These are phyloP conservation scores for Mrakia hoshinonis DNA, from an alignment of 768 basidiomycete species.

Conservation along the genomic window DNA sequence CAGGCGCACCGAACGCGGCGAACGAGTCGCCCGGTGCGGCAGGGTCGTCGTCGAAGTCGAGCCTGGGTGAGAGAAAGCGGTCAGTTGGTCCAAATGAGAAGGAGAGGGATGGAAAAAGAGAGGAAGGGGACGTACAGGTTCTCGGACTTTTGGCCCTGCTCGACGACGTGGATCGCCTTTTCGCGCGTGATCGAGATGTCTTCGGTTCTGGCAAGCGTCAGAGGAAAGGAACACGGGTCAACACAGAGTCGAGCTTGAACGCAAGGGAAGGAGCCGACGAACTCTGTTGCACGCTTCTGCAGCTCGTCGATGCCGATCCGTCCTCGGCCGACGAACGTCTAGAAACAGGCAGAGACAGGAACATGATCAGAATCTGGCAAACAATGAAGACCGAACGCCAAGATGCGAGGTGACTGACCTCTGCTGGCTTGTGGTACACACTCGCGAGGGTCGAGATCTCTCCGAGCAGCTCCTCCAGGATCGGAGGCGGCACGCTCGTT, in stretches of 20 bases:
- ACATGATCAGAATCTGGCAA: background rate
- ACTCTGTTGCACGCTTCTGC: slow-evolving; percentile 23
- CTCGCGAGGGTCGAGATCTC: slow-evolving; percentile 85
- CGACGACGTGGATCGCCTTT: slow-evolving; percentile 28
- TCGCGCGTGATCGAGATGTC: slow-evolving; percentile 17
- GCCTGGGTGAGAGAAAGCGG: background rate
- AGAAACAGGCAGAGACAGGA: background rate
- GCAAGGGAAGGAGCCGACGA: background rate
- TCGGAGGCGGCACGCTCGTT: slow-evolving; percentile 74
- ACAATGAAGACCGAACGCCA: background rate
- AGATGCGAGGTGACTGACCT: background rate
- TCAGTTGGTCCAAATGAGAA: background rate
- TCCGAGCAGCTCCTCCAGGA: slow-evolving; percentile 81
- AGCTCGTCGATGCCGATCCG: slow-evolving; percentile 49
- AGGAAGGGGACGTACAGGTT: slow-evolving; percentile 24
- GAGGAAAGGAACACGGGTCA: background rate
- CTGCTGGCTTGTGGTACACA: slow-evolving; percentile 87
- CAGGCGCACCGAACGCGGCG: slow-evolving; percentile 5
- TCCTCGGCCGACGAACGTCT: slow-evolving; percentile 90
- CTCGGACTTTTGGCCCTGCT: slow-evolving; percentile 29
- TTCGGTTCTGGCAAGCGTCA: slow-evolving; percentile 7
- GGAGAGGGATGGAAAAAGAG: background rate
- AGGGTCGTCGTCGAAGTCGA: slow-evolving; percentile 30
- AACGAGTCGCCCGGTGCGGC: slow-evolving; percentile 3
- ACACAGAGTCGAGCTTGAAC: background rate